phyloP scores from a whole-genome alignment of 805 yeast species.

The Candida berthetii region DNA sequence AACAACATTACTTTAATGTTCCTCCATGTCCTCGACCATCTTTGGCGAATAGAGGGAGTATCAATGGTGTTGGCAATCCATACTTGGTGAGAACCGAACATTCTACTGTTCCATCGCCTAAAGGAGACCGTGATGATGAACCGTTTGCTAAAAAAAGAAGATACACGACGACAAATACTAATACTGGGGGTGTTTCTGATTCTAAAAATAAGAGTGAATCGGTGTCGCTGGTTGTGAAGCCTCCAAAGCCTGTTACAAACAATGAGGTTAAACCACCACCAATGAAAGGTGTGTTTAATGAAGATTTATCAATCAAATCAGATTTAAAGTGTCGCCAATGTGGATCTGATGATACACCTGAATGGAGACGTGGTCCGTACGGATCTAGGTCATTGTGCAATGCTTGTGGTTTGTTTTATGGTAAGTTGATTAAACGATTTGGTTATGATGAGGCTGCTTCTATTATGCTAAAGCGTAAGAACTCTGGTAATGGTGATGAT shows the following conservation, averaged over 20 bases:
- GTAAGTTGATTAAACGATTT: constrained; percentile 48
- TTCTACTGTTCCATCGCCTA: neutral
- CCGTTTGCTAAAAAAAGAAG: neutral
- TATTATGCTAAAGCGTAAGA: constrained; percentile 17
- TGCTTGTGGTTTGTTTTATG: constrained; percentile 82
- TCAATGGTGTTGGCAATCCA: no score
- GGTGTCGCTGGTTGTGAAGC: constrained; percentile 13
- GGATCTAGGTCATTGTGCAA: constrained; percentile 82
- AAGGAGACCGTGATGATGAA: neutral
- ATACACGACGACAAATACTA: neutral
- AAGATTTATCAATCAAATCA: constrained; percentile 9
- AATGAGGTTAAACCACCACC: neutral
- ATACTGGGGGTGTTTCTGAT: neutral
- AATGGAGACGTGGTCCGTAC: constrained; percentile 89
- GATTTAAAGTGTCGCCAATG: constrained; percentile 55
- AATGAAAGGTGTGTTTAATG: constrained; percentile 7
- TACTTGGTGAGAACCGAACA: neutral
- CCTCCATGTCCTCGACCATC: no score
- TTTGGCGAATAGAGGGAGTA: no score
- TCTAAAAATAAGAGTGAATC: constrained; percentile 1
- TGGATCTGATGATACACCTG: constrained; percentile 72
- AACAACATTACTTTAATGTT: no score
- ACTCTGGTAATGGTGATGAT: constrained; percentile 19
- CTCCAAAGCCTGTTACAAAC: constrained; percentile 10
- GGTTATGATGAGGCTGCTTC: constrained; percentile 27